Evolutionary conservation across 1,284 basidiomycete genomes (phyloP), one percentile per base, ranked within the genome.

Genomic region (Apiotrichum gamsii): DNA sequence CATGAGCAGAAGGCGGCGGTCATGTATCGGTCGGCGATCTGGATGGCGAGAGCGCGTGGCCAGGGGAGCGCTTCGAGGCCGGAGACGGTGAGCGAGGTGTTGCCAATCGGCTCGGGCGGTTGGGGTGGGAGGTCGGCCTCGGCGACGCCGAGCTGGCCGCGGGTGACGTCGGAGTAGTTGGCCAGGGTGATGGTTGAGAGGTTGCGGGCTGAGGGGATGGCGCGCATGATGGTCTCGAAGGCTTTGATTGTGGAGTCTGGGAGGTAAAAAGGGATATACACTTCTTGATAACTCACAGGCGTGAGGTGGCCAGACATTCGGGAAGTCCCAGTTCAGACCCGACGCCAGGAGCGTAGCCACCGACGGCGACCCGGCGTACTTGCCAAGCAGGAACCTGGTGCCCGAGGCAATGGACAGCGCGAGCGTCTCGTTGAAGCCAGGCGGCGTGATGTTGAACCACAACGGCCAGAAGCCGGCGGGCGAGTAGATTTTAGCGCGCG

Each of bases 1-100:
- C 91, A 96, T 56, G 86, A 88, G 70, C 91, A 94, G 55, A 94
- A 79, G 1, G 81, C 82, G 46, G 87, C 85, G 31, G 83, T 76
- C 57, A 89, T 76, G 69, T 90, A 94, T 23, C 90, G 79, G 61
- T 68, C 64, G 15, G 65, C 70, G 46, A 58, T 69, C 67, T 88
- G 81, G 41, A 85, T 77, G 58, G 77, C 77, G 16, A 94, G 74
- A 4, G 39, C 80, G 76, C 30, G 64, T 57, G 69, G 68, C 71
- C 71, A 73, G 3, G 67, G 61, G 18, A 45, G 33, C 18, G 13
- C 34, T 18, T 32, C 20, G 25, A 13, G 16, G 23, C 25, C 16
- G 3, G 21, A 20, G 20, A 30, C 30, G n/a, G n/a, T 29, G 8
- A 44, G 29, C 81, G 80, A 77, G 42, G 82, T 83, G 37, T 74